Evolutionary conservation across 225 moss, liverwort and hornwort species (phyloP).

Genomic region (Anthoceros angustus): DNA sequence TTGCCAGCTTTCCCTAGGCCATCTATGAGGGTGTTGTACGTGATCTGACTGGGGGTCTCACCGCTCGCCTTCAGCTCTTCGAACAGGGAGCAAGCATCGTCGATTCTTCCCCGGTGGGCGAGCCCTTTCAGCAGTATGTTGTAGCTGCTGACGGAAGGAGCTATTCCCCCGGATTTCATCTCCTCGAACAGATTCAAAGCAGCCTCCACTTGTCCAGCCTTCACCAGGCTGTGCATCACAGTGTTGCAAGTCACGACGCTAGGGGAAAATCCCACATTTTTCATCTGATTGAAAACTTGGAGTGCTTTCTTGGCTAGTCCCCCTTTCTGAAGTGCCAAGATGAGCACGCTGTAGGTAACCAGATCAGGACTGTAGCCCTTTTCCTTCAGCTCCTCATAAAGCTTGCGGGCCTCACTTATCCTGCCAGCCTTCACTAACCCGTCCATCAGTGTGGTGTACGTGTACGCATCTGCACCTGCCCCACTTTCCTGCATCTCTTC

Average conservation of each 20-base stretch:
- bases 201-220: conserved; percentile 26
- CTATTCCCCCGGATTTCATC: conserved; percentile 28
- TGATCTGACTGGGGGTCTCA: conserved; percentile 24
- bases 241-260: background rate
- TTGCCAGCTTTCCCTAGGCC: conserved; percentile 28
- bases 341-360: conserved; percentile 29
- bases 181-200: conserved; percentile 21
- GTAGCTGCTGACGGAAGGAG: conserved; percentile 26
- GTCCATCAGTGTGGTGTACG: conserved; percentile 12
- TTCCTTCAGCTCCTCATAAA: conserved; percentile 21
- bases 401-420: conserved; percentile 5
- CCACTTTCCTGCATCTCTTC: conserved; percentile 2
- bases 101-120: conserved; percentile 18
- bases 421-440: conserved; percentile 8
- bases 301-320: background rate
- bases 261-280: background rate
- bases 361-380: conserved; percentile 25
- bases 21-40: conserved; percentile 34
- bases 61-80: conserved; percentile 23
- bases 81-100: conserved; percentile 22
- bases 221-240: conserved; percentile 21
- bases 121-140: conserved; percentile 33
- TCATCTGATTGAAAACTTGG: background rate
- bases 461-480: background rate
- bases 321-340: background rate